Evolutionary conservation across 2,329 filamentous ascomycete genomes (phyloP), one percentile per base, ranked within the genome.

Genomic region (Aspergillus neotritici): DNA sequence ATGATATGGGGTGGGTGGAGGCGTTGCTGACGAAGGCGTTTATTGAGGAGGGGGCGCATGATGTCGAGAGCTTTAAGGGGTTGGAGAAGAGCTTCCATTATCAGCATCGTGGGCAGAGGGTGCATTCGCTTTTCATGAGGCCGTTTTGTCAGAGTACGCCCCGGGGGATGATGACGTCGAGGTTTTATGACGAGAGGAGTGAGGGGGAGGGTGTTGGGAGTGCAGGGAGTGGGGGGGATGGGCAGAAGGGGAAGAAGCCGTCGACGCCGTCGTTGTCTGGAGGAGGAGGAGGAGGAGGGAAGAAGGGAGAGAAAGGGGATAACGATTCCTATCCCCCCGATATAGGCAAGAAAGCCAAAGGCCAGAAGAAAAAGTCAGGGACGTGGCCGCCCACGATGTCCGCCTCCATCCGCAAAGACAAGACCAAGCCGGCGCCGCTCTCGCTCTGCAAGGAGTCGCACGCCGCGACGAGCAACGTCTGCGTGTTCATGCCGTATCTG

Each of bases 21-120:
- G 74, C 78, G 0, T 64, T 84, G 2, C 63, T 83, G n/a, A 78
- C 79, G 1, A 83, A 83, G 50, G 73, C 73, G 6, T 83, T 83
- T 51, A 77, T 83, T 29, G 80, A 84, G 57, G 76, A 78, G 31
- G 78, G 78, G 0, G 73, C 75, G 12, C 71, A 72, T n/a, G 80
- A 83, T 55, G 74, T 82, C 2, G 77, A 82, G 54, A 75, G 76
- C 1, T 83, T 82, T 63, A 83, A 82, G 53, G 76, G 78, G 0
- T 57, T 84, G 2, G 78, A 80, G 52, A 74, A 75, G 47, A 79
- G 76, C 3, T 81, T 83, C 48, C 75, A 74, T 34, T 78, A 82
- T 50, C 77, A 82, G 47, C 79, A 83, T 56, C 71, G 77, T 0
- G 80, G 79, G 0, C 71, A 74, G 21, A 69, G 75, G 33, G 68